Base-by-base conservation (phyloP, 352 stramenopile species). In the Phytophthora megakarya region DNA sequence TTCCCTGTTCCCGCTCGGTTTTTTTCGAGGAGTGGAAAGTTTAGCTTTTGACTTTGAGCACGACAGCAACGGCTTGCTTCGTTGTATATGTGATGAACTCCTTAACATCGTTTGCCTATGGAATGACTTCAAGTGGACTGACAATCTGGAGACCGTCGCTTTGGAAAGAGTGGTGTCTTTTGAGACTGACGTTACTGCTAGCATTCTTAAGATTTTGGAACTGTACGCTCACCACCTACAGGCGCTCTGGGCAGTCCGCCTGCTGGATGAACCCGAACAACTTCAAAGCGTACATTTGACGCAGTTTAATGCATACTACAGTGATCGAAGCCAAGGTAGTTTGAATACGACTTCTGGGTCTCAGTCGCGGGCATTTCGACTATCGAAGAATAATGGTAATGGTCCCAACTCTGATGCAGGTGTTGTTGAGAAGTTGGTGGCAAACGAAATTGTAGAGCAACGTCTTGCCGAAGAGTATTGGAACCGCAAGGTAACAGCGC, bases 71-170 rank as follows among this genome's bases (percentile, higher is more conserved):
- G 70, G 76, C 2, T 45, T 78, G 19, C 67, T 92, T 19, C 80
- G 81, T 52, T 71, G 65, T n/a, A 80, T 90, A n/a, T 90, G 81
- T 40, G 84, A 92, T 48, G 81, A 92, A 47, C 59, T 92, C 19
- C 53, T 90, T 5, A 86, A 80, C 16, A 84, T 92, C 25, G 78
- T 92, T 22, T 90, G 78, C 40, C 43, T 89, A 18, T 92, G 84
- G 84, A 90, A 90, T 44, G 81, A 92, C 61, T 89, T 92, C 52
- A 84, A 89, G 35, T 90, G 81, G 81, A 76, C 75, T 1, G 78
- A 90, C 28, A 77, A 80, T 47, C 57, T 90, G 3, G 65, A 84
- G 37, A 58, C 49, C 9, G 42, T 88, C 21, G 65, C 73, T 9
- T 47, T 85, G 7, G 80, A 86, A 25, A 67, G 78, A 1, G 78